A percentile compares a stretch with the other conserved stretches of the same genome.
Evolutionary conservation across 768 basidiomycete genomes (phyloP).

Genomic region (Phaeotremella skinneri): DNA sequence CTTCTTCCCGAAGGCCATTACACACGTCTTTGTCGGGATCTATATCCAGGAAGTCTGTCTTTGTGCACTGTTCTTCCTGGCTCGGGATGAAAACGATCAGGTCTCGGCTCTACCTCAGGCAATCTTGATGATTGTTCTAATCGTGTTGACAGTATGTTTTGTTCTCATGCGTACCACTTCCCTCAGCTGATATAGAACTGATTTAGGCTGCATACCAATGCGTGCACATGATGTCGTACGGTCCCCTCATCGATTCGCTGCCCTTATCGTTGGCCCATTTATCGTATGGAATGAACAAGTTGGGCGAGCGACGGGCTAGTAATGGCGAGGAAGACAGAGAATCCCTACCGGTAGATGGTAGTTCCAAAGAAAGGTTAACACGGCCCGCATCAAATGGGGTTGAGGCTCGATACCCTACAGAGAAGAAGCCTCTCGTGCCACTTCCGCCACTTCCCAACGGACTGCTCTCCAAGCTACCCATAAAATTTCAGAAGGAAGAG

Average conservation of each 20-base stretch:
- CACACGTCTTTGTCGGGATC: conserved; percentile 88
- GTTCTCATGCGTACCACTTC: background rate
- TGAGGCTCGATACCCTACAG: too few relatives aligned
- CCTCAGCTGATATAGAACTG: conserved; percentile 1
- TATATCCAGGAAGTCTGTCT: conserved; percentile 88
- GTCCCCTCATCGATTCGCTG: conserved; percentile 69
- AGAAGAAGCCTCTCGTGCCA: too few relatives aligned
- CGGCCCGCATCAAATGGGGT: background rate
- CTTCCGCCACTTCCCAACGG: too few relatives aligned
- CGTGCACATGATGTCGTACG: conserved; percentile 74
- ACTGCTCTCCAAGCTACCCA: conserved; percentile 20
- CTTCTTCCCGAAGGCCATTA: conserved; percentile 92
- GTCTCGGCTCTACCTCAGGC: conserved; percentile 70
- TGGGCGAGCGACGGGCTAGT: conserved; percentile 36
- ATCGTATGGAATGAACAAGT: conserved; percentile 55
- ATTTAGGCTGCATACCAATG: conserved; percentile 67
- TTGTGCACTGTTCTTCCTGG: conserved; percentile 85
- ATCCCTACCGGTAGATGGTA: conserved; percentile 22
- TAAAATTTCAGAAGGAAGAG: conserved; percentile 10
- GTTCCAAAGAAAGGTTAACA: conserved; percentile 34
- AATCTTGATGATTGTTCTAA: conserved; percentile 78
- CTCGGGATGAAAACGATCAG: conserved; percentile 58
- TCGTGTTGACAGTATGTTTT: conserved; percentile 70
- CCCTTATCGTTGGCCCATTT: conserved; percentile 76
- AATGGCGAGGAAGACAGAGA: conserved; percentile 32